Evolutionary conservation across 805 yeast species (phyloP).

Genomic region (Spathaspora girioi): DNA sequence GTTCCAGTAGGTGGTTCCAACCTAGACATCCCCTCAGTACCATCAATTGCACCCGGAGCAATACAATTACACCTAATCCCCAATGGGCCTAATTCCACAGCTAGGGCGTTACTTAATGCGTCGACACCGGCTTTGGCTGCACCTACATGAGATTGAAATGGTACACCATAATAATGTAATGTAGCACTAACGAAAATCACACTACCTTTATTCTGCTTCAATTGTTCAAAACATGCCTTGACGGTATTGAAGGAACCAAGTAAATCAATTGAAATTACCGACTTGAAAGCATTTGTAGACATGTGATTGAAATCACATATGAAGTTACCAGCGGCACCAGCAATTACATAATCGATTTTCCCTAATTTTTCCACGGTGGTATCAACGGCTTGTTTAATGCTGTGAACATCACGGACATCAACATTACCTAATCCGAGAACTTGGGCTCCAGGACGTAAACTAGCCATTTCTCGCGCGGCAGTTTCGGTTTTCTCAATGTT

Average conservation of each 20-base stretch:
- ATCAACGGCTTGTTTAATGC: constrained; percentile 61
- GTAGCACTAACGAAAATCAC: constrained; percentile 84
- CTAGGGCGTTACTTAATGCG: constrained; percentile 76
- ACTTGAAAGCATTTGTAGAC: constrained; percentile 81
- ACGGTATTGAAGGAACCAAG: constrained; percentile 87
- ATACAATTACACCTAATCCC: constrained; percentile 81
- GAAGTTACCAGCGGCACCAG: constrained; percentile 97
- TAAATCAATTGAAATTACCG: constrained; percentile 83
- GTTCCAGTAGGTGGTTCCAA: constrained; percentile 41
- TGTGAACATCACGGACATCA: constrained; percentile 72
- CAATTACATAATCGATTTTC: constrained; percentile 78
- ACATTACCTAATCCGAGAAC: constrained; percentile 70
- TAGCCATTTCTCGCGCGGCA: constrained; percentile 66
- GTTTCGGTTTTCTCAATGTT: constrained; percentile 58
- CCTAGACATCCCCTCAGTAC: constrained; percentile 81
- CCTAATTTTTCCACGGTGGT: constrained; percentile 68
- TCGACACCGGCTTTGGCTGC: constrained; percentile 97
- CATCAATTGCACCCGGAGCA: constrained; percentile 89
- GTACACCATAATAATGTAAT: constrained; percentile 83
- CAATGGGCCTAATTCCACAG: constrained; percentile 88
- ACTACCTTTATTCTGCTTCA: constrained; percentile 64
- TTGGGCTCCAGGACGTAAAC: constrained; percentile 53
- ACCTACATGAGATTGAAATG: constrained; percentile 84
- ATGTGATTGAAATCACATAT: constrained; percentile 73
- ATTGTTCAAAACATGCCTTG: constrained; percentile 71